phyloP scores from a whole-genome alignment of 148 eudicot genomes.

The Nyssa sinensis region DNA sequence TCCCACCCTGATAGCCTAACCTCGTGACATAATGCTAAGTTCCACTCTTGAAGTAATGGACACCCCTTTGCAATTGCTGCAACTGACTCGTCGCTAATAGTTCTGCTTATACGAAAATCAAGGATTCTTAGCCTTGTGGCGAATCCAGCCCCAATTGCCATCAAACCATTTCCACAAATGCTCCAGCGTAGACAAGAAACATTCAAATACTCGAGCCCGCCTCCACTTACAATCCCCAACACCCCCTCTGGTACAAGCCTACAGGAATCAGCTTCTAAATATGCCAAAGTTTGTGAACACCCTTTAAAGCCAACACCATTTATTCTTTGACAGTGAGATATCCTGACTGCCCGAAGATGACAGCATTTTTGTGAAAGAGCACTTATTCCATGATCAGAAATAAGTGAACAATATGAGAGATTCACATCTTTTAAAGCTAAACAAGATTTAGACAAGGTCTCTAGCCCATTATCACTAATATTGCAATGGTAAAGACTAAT shows the following conservation, averaged over 20 bases:
- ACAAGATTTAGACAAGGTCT: constrained; percentile 49
- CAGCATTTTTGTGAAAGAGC: constrained; percentile 41
- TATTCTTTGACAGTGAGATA: constrained; percentile 36
- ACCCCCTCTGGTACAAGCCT: constrained; percentile 44
- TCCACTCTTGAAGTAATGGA: constrained; percentile 67
- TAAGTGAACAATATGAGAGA: constrained; percentile 41
- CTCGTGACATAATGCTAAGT: constrained; percentile 57
- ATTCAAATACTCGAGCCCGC: constrained; percentile 30
- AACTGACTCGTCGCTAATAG: constrained; percentile 42
- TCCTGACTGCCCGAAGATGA: constrained; percentile 43
- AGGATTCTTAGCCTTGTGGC: constrained; percentile 45
- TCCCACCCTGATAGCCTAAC: constrained; percentile 56
- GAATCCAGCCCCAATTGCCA: constrained; percentile 41
- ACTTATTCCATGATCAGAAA: constrained; percentile 54
- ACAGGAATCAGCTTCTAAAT: constrained; percentile 70
- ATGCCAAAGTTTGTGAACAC: constrained; percentile 38
- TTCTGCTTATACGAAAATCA: constrained; percentile 52
- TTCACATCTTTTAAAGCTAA: constrained; percentile 46
- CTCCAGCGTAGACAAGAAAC: constrained; percentile 31
- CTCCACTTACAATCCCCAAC: background rate
- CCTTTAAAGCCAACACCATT: constrained; percentile 63
- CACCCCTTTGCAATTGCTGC: constrained; percentile 54
- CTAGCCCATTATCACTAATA: constrained; percentile 49
- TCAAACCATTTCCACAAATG: constrained; percentile 24
- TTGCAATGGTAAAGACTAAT: constrained; percentile 63